Evolutionary conservation across 176 grass and related monocot genomes (phyloP), one percentile per base, ranked within the genome.

Genomic region (Alopecurus myosuroides): DNA sequence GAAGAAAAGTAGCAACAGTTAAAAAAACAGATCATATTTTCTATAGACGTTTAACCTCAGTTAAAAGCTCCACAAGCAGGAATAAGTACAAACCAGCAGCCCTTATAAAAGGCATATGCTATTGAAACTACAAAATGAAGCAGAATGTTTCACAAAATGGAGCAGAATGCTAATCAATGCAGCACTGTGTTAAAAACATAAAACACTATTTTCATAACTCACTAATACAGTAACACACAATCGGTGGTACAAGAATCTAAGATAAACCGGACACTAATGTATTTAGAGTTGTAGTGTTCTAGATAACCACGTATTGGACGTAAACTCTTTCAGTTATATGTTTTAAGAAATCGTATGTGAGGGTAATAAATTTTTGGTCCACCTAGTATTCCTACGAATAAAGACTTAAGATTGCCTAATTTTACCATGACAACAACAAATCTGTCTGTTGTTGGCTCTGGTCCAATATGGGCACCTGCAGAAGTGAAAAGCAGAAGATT

Each of bases 351-450:
- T 79, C 36, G 79, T 53, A 86, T 79, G 8, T 19, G 51, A 28
- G 44, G 37, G 20, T 37, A 31, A 33, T 60, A 40, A 57, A 36
- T 26, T 66, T 84, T 39, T 75, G 0, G 33, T 57, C 36, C 76
- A 58, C 39, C 17, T 64, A 84, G 36, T 76, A 65, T 65, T 70
- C 4, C 56, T 33, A 73, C 81, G 86, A 78, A 86, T 33, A 58
- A 50, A 37, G 10, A 74, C 11, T 39, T 48, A 46, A 76, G 39
- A 44, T 64, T 45, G 69, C 11, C 19, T 76, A 44, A 52, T 50
- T 70, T 85, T 99, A 99, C 97, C 94, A 99, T 99, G 64, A 99
- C 94, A 89, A 96, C 97, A 69, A 99, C 92, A 94, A 99, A 99
- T 94, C 97, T 92, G 52, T 99, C 97, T 3, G 97, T 99, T 64